Evolutionary conservation across 306 rosid species (phyloP), one percentile per base, ranked within the genome.

Genomic region (Lotus japonicus): DNA sequence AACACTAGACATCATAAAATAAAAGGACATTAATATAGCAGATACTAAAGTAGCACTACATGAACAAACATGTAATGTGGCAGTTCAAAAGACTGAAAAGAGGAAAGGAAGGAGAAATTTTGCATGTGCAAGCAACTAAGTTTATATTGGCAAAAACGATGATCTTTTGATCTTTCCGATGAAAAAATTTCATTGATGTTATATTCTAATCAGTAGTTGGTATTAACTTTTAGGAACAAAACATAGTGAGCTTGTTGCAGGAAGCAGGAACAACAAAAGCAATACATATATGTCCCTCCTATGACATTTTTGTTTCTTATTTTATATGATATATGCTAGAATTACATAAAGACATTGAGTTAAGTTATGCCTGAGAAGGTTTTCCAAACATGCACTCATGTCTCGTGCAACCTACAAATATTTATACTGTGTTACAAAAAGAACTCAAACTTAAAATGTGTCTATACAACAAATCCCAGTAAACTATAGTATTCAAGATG

Each of bases 81-180:
- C 26, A 9, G 53, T n/a, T 59, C 19, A 38, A 21, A 21, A 21
- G 26, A 21, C 9, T 59, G 14, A 38, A 21, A 21, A 21, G 26
- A 21, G 26, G 26, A 1, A 21, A 21, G 26, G 19, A 50, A 13
- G 9, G 31, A 23, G 57, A 61, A 68, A 52, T 9, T 45, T 18
- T 48, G 68, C 77, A 64, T 68, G 69, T 77, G 77, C 51, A 64
- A 49, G 73, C 81, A 62, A 54, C 72, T 39, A 55, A 70, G 15
- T 36, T 55, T 68, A 17, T 8, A 67, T 58, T 31, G 45, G 6
- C 13, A 28, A 54, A 61, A 65, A 56, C 48, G 39, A 64, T 39
- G 51, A 28, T 62, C 55, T 70, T 64, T 77, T 56, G 42, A 63
- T 59, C 39, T 71, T 57, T 23, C 73, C 77, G 1, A 42, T 43